These are phyloP conservation scores for Diaporthe sp. DNA, from an alignment of 2,329 filamentous ascomycete species.

Conservation along the genomic window DNA sequence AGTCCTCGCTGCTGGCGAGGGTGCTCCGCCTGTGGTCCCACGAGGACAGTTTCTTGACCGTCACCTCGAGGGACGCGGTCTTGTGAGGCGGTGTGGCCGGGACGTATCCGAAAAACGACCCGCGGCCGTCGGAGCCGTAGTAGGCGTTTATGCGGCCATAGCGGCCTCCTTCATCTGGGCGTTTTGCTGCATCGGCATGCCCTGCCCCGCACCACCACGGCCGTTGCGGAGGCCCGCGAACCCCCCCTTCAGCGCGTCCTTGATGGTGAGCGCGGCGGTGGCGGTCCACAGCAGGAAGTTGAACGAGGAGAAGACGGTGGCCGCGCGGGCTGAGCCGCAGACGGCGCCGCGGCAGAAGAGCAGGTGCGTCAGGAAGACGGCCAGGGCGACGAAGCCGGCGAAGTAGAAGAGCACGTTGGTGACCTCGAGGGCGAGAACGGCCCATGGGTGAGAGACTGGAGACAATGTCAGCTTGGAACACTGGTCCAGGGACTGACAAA, in stretches of 20 bases:
- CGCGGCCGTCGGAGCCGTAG: constrained; percentile 15
- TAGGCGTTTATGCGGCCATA: constrained; percentile 41
- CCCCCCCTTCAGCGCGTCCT: constrained; percentile 62
- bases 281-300: constrained; percentile 68
- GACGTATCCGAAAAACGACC: constrained; percentile 29
- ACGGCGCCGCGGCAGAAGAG: constrained; percentile 70
- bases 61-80: constrained; percentile 38
- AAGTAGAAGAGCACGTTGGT: constrained; percentile 71
- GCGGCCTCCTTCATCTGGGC: constrained; percentile 56
- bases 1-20: constrained; percentile 31
- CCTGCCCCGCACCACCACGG: constrained; percentile 5
- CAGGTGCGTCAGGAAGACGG: constrained; percentile 68
- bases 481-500: not conserved
- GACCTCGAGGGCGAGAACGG: constrained; percentile 63
- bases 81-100: constrained; percentile 23
- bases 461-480: not conserved
- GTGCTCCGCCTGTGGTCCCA: constrained; percentile 41
- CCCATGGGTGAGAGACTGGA: constrained; percentile 63
- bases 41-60: constrained; percentile 41
- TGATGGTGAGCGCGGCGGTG: constrained; percentile 61
- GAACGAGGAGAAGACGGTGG: constrained; percentile 67
- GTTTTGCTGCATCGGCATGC: constrained; percentile 51
- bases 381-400: constrained; percentile 70
- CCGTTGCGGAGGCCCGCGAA: constrained; percentile 42
- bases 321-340: constrained; percentile 68